Evolutionary conservation across 768 basidiomycete species (phyloP), one percentile per base, ranked within the genome.

Genomic region (Auricularia auricula-judae): DNA sequence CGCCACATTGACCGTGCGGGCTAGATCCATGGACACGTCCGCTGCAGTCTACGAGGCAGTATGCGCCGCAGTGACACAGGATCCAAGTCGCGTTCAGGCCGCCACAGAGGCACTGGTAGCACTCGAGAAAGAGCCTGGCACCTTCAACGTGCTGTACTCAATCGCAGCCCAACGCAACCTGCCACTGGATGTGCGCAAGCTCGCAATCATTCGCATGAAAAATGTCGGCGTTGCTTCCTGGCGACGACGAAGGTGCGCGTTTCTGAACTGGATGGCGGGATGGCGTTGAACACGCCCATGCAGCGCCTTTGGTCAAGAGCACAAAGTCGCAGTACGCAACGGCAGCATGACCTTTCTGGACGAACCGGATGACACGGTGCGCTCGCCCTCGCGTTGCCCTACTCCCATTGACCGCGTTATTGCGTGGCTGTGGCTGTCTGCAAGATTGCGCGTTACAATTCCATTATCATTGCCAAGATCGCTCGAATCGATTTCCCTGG

Each of bases 201-300:
- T 90, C 72, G 85, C 88, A 33, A 90, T 92, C 67, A 88, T 95
- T 64, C 91, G 93, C 70, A 89, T 94, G 77, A 95, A 95, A 76
- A 95, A 94, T 69, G 80, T 81, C 1, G 86, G 86, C 2, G 73
- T 86, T 3, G 76, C 76, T 61, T 86, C 90, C 70, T 96, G 93
- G 93, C 80, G 82, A 71, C 87, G 86, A 36, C 77, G 86, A 76
- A 91, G 85, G 91, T 90, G 68, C 39, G 39, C 2, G 39, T 42
- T 14, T 42, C 39, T 7, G 8, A 71, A 82, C 67, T 29, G 18
- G 61, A 42, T 43, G 56, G 47, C 21, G 47, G 18, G 47, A 16
- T 51, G 47, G 11, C 47, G 47, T 18, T 18, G 18, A 21, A 16
- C 47, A 51, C 47, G 47, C 47, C 21, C 16, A 12, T 59, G 23